Base-by-base conservation (phyloP, 257 asterid genomes). In the Thymus mandschuricus region DNA sequence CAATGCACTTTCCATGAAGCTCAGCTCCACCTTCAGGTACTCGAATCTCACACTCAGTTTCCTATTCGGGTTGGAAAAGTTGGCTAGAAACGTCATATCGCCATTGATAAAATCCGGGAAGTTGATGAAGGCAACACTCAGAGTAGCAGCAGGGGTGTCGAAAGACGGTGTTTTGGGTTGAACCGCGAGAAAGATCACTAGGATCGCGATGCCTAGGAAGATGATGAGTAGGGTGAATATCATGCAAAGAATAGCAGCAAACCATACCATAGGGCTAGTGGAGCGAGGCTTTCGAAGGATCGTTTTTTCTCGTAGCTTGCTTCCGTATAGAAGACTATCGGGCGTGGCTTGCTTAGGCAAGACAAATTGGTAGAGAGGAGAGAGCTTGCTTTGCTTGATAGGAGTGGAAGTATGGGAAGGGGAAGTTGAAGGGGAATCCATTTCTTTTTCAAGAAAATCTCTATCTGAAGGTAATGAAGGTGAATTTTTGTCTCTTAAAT, bases 11-110 rank as follows among this genome's bases (percentile, higher is more conserved):
- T 84, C 96, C 3, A 76, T 71, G 71, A 88, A 94, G 75, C 60
- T 86, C 41, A 94, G 90, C 86, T 88, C 91, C 13, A 91, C 50
- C 8, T 64, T 62, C 56, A 89, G 60, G 79, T 84, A 79, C 84
- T 95, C 97, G 11, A 78, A 89, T 31, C 80, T 81, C 10, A 89
- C 91, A 35, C 78, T 76, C 75, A 95, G 70, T 65, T 86, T 95
- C 82, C 78, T 78, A 63, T 92, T 95, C 2, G 98, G 98, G 76
- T 95, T 95, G 3, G 98, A 82, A 61, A 95, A 82, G 64, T 95
- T 95, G 3, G 95, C 97, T 11, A 86, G 74, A 28, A 95, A 82
- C 35, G 85, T 79, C 34, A 87, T 69, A 8, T 95, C 96, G 1
- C 85, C 85, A 10, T 84, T 85, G 51, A 89, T 71, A 44, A 75